Evolutionary conservation across 2,329 filamentous ascomycete species (phyloP).

Genomic region (Fusarium cyanostomum): DNA sequence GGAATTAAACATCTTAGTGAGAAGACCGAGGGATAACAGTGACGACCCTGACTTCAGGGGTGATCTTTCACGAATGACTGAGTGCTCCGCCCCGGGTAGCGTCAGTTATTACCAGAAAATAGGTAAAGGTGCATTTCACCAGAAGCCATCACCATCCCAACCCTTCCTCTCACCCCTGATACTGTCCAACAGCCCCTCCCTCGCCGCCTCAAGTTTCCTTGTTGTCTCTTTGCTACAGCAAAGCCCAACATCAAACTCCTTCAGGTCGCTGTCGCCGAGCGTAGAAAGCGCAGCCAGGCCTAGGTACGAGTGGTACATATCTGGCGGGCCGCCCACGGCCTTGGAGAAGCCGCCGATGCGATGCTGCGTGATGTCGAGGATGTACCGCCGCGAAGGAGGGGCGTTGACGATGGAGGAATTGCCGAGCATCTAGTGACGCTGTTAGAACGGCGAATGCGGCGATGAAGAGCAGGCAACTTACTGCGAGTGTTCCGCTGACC

Average conservation of each 20-base stretch:
- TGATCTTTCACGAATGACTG: no score
- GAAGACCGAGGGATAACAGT: no score
- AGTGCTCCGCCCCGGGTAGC: no score
- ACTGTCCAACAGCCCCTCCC: slow-evolving; percentile 49
- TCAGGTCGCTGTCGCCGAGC: slow-evolving; percentile 75
- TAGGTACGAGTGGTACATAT: slow-evolving; percentile 89
- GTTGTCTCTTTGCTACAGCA: slow-evolving; percentile 75
- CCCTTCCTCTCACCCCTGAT: slow-evolving; percentile 5
- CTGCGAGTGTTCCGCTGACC: slow-evolving; percentile 73
- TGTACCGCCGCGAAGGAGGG: slow-evolving; percentile 74
- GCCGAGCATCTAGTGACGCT: slow-evolving; percentile 63
- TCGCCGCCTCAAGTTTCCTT: slow-evolving; percentile 58
- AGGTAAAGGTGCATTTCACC: slow-evolving; percentile 4
- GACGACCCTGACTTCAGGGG: no score
- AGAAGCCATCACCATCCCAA: slow-evolving; percentile 38
- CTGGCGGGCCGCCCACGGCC: slow-evolving; percentile 71
- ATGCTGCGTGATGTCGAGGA: slow-evolving; percentile 89
- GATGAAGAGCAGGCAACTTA: slow-evolving; percentile 37
- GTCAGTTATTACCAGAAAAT: no score
- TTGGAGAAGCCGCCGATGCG: slow-evolving; percentile 86
- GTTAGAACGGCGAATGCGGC: not conserved
- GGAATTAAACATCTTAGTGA: no score
- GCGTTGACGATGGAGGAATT: slow-evolving; percentile 66
- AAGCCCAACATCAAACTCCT: slow-evolving; percentile 76
- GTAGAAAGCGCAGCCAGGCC: slow-evolving; percentile 83